These are phyloP conservation scores for Vitis labrusca DNA, from an alignment of 164 flowering plant genomes.

Conservation along the genomic window DNA sequence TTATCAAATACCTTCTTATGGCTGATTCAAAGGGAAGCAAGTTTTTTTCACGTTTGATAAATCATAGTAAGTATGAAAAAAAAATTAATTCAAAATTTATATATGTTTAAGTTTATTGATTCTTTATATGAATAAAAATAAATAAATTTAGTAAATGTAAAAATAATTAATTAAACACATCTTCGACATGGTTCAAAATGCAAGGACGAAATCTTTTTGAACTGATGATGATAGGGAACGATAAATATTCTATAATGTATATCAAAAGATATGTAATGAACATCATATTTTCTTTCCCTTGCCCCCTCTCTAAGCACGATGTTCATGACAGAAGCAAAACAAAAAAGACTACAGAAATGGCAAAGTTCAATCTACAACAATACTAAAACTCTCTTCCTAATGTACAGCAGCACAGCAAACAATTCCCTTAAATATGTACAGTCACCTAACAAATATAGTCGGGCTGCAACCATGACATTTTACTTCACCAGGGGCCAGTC, in stretches of 20 bases:
- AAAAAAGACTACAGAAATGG: neutral
- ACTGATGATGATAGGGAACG: neutral
- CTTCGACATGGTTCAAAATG: neutral
- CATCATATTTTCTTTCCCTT: neutral
- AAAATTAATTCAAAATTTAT: too few species aligned
- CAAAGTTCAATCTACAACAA: neutral
- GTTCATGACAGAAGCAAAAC: conserved; percentile 1
- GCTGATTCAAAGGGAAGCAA: too few species aligned
- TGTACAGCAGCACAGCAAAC: conserved; percentile 14
- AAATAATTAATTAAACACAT: neutral
- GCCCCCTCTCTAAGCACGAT: neutral
- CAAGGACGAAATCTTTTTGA: neutral
- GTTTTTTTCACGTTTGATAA: too few species aligned
- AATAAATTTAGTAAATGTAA: too few species aligned
- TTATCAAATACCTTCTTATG: too few species aligned
- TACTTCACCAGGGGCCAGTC: conserved; percentile 69
- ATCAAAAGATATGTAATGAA: neutral
- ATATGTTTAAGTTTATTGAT: too few species aligned
- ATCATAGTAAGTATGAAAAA: too few species aligned
- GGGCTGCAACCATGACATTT: neutral
- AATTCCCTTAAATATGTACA: conserved; percentile 36
- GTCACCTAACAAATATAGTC: conserved; percentile 10
- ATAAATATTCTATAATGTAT: neutral
- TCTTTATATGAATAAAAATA: too few species aligned
- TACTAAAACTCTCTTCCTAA: conserved; percentile 10